Conservation (phyloP, 371 early-diverging fungal species). For the Circinella umbellata region DNA sequence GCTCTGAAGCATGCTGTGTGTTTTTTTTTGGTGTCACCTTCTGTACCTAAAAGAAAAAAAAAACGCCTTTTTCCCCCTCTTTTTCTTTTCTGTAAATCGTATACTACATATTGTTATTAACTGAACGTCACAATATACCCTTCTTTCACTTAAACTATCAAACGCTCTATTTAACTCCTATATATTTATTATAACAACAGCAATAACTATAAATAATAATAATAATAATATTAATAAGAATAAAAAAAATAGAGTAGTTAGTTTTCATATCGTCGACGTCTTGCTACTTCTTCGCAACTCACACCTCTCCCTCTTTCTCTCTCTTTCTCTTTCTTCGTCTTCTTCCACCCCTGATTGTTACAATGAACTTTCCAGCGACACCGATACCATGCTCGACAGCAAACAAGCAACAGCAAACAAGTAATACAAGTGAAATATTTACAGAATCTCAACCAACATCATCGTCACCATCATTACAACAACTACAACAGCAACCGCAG, state of each 20-base stretch:
- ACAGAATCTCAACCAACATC: not conserved
- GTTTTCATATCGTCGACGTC: not conserved
- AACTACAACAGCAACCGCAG: too few relatives aligned
- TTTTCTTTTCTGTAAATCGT: too few relatives aligned
- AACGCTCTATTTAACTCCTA: too few relatives aligned
- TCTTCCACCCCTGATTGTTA: not conserved
- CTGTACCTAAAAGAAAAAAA: not conserved
- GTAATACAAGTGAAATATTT: conserved; percentile 3
- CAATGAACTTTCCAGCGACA: conserved; percentile 18
- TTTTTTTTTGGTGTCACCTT: conserved; percentile 2
- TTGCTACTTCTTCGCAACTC: not conserved
- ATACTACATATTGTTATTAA: too few relatives aligned
- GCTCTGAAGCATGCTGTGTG: not conserved
- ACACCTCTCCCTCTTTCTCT: too few relatives aligned
- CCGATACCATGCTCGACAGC: conserved; percentile 14
- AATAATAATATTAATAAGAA: too few relatives aligned
- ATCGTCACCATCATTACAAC: conserved; percentile 10
- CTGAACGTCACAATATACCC: too few relatives aligned
- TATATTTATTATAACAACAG: too few relatives aligned
- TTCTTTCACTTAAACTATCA: too few relatives aligned
- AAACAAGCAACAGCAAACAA: conserved; percentile 11
- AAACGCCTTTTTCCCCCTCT: too few relatives aligned
- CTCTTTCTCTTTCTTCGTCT: not conserved
- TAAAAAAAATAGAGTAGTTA: not conserved
- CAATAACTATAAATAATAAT: too few relatives aligned